phyloP scores from a whole-genome alignment of 139 green algal genomes.

The Tetratostichococcus sp. region DNA sequence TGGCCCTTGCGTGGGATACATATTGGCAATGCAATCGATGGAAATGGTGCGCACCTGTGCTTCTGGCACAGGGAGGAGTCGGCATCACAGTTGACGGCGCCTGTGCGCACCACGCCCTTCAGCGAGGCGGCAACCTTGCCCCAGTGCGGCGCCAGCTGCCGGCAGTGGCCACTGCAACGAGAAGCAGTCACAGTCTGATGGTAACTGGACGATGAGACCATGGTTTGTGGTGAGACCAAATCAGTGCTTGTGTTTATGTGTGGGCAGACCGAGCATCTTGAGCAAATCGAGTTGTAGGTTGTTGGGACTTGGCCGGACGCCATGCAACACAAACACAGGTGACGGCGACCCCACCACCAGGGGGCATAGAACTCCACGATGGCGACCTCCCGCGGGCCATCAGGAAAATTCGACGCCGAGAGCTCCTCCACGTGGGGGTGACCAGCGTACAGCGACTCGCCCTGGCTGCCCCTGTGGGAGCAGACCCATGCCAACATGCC shows the following conservation, averaged over 20 bases:
- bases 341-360: no score
- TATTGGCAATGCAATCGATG: no score
- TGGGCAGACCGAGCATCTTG: no score
- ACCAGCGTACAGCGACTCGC: slow-evolving; percentile 45
- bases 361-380: slow-evolving; percentile 76
- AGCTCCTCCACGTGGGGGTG: slow-evolving; percentile 48
- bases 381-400: slow-evolving; percentile 43
- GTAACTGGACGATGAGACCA: background rate
- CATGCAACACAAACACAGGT: no score
- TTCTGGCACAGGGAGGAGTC: slow-evolving; percentile 58
- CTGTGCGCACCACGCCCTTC: slow-evolving; percentile 67
- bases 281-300: no score
- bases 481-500: no score
- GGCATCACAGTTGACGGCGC: slow-evolving; percentile 78
- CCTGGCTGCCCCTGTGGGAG: background rate
- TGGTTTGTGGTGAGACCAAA: background rate
- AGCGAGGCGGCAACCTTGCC: slow-evolving; percentile 55
- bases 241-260: no score
- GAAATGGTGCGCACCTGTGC: slow-evolving; percentile 29
- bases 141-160: slow-evolving; percentile 72
- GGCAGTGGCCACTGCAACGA: slow-evolving; percentile 62
- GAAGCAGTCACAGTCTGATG: slow-evolving; percentile 9
- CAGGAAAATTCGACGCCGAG: slow-evolving; percentile 44
- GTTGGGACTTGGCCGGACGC: no score
- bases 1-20: no score